Evolutionary conservation across 169 alveolate genomes (phyloP), one percentile per base, ranked within the genome.

Genomic region (Plasmodium fragile): DNA sequence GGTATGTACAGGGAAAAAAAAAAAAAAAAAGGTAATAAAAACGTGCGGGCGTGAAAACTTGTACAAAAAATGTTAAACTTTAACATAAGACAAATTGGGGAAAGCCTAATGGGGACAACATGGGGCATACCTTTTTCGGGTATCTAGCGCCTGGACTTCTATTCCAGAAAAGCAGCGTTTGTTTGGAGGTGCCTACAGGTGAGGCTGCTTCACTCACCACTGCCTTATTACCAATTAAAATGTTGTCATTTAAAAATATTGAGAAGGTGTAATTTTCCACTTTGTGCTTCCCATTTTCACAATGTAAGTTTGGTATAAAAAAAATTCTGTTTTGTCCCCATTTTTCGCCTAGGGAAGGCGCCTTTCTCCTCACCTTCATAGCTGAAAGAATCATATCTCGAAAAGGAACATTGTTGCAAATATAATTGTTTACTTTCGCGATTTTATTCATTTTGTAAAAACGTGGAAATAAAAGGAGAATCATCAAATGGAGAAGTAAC

Each of bases 141-240:
- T 91, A 91, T 81, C 92, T 91, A 39, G 94, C 94, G 1, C 94
- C 94, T 4, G 94, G 94, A n/a, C 85, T 71, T 70, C 94, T 79
- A 80, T 91, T 91, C 94, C 94, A 91, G 71, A 91, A 91, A 28
- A 30, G 80, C 30, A 91, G 75, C 18, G 73, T 59, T 4, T 71
- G 39, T 49, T 34, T 77, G 41, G 81, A 30, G 43, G 80, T 4
- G 36, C 65, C 43, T 78, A 11, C 77, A 34, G 16, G 18, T 30
- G 18, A 43, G 10, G 69, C n/a, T 5, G 52, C 18, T 36, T 89
- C 34, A 16, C 82, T 89, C 49, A 34, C 25, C 16, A n/a, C 4
- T 36, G 36, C 70, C 36, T 71, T 28, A 83, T 83, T 84, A 73
- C 59, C 43, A 84, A 71, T 72, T 55, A 89, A 78, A 59, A 78